A percentile compares a stretch with the other conserved stretches of the same genome.
These are phyloP conservation scores for Chlorokybus atmophyticus DNA, from an alignment of 139 green algal genomes.

Conservation along the genomic window DNA sequence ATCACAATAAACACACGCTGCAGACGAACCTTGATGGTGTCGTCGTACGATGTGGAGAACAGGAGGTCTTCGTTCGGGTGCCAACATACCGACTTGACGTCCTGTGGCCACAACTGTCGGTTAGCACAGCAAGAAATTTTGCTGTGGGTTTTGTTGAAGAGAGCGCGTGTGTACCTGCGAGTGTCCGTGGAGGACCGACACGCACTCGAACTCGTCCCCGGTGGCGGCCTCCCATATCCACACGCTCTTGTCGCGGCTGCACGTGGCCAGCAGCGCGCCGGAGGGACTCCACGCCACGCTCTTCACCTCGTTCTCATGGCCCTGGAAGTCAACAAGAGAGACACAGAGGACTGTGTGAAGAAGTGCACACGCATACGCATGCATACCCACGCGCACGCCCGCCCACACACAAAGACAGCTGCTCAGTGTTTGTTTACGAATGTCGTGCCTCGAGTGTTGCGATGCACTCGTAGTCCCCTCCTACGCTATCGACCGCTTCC, in stretches of 20 bases:
- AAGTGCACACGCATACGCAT: too few relatives aligned
- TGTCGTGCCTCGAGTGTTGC: slow-evolving; percentile 1
- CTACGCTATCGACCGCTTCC: slow-evolving; percentile 43
- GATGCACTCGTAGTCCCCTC: slow-evolving; percentile 1
- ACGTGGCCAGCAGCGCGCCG: slow-evolving; percentile 73
- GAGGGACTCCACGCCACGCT: slow-evolving; percentile 66
- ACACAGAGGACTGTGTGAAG: neutral
- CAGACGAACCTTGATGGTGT: slow-evolving; percentile 80
- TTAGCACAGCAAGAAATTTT: too few relatives aligned
- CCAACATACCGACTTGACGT: slow-evolving; percentile 90
- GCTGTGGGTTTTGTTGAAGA: too few relatives aligned
- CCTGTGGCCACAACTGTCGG: too few relatives aligned
- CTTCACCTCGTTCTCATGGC: slow-evolving; percentile 90
- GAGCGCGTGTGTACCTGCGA: too few relatives aligned
- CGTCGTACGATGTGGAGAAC: slow-evolving; percentile 74
- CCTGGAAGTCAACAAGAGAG: slow-evolving; percentile 43
- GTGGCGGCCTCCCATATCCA: slow-evolving; percentile 88
- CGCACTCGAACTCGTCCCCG: slow-evolving; percentile 78
- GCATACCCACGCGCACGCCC: too few relatives aligned
- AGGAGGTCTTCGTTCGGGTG: slow-evolving; percentile 71
- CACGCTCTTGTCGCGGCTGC: slow-evolving; percentile 80
- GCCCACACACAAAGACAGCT: too few relatives aligned
- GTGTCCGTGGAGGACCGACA: slow-evolving; percentile 88
- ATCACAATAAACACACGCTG: too few relatives aligned
- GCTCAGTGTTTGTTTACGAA: too few relatives aligned